phyloP scores from a whole-genome alignment of 257 asterid genomes.

The Ilex aquifolium region DNA sequence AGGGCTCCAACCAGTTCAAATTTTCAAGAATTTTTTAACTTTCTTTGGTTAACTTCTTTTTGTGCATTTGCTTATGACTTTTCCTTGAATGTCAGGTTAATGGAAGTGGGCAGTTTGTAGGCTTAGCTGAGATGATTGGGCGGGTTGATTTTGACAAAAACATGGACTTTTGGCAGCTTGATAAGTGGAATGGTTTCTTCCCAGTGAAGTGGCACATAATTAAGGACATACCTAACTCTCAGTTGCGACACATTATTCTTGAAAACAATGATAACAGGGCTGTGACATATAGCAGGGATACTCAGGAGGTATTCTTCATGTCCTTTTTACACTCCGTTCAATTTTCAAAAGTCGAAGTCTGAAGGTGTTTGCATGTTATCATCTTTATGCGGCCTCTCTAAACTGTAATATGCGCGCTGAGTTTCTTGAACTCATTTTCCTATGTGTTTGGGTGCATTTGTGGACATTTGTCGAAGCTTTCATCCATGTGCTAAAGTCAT shows the following conservation, averaged over 20 bases:
- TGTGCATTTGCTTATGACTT: not conserved
- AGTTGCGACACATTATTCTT: conserved; percentile 56
- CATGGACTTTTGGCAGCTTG: conserved; percentile 89
- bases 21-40: too few species aligned
- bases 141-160: conserved; percentile 66
- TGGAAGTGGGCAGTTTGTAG: conserved; percentile 85
- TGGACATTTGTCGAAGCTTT: too few species aligned
- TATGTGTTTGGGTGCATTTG: too few species aligned
- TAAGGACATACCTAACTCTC: conserved; percentile 63
- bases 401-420: too few species aligned
- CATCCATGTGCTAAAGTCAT: too few species aligned
- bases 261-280: conserved; percentile 68
- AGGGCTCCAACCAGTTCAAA: not conserved
- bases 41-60: not conserved
- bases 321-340: not conserved
- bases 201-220: conserved; percentile 88
- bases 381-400: too few species aligned
- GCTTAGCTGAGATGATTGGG: conserved; percentile 85
- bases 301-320: conserved; percentile 63
- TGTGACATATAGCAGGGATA: conserved; percentile 72
- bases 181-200: conserved; percentile 84
- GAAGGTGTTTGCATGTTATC: too few species aligned
- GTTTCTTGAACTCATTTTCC: too few species aligned
- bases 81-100: conserved; percentile 43
- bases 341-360: too few species aligned